These are phyloP conservation scores for Phytophthora brassicae DNA, from an alignment of 352 stramenopile species.

Conservation along the genomic window DNA sequence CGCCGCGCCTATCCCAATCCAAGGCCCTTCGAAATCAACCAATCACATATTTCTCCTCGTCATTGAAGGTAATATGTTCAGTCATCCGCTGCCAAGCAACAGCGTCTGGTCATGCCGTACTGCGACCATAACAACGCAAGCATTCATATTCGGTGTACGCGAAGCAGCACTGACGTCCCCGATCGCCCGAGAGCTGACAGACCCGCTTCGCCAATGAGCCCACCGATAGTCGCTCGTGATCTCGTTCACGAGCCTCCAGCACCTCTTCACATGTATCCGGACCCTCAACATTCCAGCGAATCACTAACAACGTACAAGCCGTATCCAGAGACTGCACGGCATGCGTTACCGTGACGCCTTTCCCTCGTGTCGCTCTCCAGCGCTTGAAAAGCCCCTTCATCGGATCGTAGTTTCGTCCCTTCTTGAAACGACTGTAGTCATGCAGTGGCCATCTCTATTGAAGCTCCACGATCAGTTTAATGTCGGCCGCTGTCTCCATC, in stretches of 20 bases:
- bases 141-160: background rate
- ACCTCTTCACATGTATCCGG: background rate
- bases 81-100: background rate
- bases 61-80: background rate
- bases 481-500: too few relatives aligned
- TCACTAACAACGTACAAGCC: background rate
- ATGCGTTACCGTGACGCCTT: too few relatives aligned
- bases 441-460: too few relatives aligned
- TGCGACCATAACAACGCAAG: background rate
- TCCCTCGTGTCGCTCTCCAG: too few relatives aligned
- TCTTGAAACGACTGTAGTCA: background rate
- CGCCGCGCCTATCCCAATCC: background rate
- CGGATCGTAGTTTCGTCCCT: background rate
- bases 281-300: background rate
- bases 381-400: background rate
- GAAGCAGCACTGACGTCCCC: background rate
- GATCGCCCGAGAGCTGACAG: background rate
- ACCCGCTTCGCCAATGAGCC: background rate
- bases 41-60: background rate
- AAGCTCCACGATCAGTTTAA: too few relatives aligned
- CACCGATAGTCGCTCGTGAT: background rate
- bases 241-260: too few relatives aligned
- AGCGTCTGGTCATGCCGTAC: background rate
- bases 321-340: too few relatives aligned
- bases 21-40: background rate